Conservation (phyloP, 2,329 filamentous ascomycete species). For the Teratosphaeria gauchensis region DNA sequence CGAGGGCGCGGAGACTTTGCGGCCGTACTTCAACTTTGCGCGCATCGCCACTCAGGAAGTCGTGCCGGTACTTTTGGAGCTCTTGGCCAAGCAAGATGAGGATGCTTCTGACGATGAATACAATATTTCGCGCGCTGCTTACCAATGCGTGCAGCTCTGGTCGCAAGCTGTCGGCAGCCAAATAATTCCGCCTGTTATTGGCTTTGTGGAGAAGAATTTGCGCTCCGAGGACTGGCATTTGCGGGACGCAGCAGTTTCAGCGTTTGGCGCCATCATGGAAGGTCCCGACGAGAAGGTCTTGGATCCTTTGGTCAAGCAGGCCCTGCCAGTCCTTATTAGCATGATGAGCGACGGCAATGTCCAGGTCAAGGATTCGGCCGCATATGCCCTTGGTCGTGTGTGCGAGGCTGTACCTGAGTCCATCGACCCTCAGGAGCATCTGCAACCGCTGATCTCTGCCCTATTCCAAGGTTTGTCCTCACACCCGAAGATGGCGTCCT, state of each 20-base stretch:
- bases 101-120: constrained; percentile 96
- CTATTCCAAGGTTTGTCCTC: constrained; percentile 84
- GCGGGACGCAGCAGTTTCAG: constrained; percentile 90
- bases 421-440: constrained; percentile 74
- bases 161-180: constrained; percentile 79
- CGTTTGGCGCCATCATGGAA: constrained; percentile 98
- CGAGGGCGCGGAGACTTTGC: constrained; percentile 64
- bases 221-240: constrained; percentile 88
- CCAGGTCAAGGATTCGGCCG: constrained; percentile 90
- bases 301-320: constrained; percentile 91
- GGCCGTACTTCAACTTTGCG: constrained; percentile 92
- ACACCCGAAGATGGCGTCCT: constrained; percentile 92
- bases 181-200: constrained; percentile 76
- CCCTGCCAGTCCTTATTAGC: constrained; percentile 77
- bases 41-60: constrained; percentile 89
- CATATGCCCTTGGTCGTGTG: constrained; percentile 90
- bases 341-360: constrained; percentile 87
- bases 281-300: constrained; percentile 87
- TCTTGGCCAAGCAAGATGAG: constrained; percentile 95
- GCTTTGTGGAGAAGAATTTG: constrained; percentile 86
- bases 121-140: constrained; percentile 87
- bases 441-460: constrained; percentile 75
- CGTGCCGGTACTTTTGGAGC: constrained; percentile 76
- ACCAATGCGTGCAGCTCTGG: constrained; percentile 93
- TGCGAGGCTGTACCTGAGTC: constrained; percentile 87